Conservation (phyloP, 1,284 basidiomycete species). For the Ceratobasidium sp. region DNA sequence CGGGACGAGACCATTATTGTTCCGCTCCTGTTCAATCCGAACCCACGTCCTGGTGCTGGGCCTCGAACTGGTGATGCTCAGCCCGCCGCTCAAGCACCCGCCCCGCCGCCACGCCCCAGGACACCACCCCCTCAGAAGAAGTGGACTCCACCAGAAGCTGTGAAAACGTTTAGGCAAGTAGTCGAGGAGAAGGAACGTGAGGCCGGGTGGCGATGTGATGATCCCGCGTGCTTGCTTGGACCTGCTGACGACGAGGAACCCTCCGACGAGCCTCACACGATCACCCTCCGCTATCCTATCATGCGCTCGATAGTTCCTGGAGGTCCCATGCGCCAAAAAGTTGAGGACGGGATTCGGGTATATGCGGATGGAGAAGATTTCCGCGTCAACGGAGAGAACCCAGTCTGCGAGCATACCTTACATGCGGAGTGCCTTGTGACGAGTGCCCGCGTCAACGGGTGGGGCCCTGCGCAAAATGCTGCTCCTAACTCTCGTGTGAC, state of each 20-base stretch:
- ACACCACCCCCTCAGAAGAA: conserved; percentile 30
- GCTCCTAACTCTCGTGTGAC: conserved; percentile 10
- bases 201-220: conserved; percentile 40
- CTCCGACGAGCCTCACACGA: conserved; percentile 5
- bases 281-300: conserved; percentile 26
- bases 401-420: conserved; percentile 30
- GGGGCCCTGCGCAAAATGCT: conserved; percentile 14
- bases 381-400: conserved; percentile 41
- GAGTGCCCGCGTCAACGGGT: conserved; percentile 37
- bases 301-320: conserved; percentile 24
- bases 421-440: conserved; percentile 37
- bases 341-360: conserved; percentile 35
- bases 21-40: conserved; percentile 34
- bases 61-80: background rate
- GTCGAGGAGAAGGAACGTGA: conserved; percentile 43
- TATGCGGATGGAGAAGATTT: conserved; percentile 39
- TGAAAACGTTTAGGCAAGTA: conserved; percentile 40
- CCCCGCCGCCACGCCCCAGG: background rate
- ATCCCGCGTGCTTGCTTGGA: conserved; percentile 37
- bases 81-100: background rate
- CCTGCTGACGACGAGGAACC: conserved; percentile 39
- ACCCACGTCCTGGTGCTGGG: background rate
- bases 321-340: background rate
- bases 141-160: conserved; percentile 31
- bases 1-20: conserved; percentile 41